Evolutionary conservation across 257 asterid species (phyloP).

Genomic region (Capsicum baccatum): DNA sequence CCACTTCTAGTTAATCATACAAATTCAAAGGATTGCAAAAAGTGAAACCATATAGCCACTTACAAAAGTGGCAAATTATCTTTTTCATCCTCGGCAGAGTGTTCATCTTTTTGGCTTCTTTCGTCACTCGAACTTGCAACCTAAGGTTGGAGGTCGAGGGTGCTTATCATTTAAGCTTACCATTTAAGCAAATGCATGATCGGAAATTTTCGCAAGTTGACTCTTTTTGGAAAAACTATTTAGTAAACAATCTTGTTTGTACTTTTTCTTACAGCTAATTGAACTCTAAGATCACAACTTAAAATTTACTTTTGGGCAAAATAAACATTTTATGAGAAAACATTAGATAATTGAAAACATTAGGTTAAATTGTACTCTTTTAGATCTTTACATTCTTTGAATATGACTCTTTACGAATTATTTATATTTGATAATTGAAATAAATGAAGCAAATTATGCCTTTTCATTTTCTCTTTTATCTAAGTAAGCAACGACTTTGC

Average conservation of each 20-base stretch:
- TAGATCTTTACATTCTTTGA: too few relatives aligned
- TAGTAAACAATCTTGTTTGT: background rate
- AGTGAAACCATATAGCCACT: background rate
- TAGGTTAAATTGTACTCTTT: too few relatives aligned
- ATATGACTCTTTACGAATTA: too few relatives aligned
- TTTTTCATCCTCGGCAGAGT: too few relatives aligned
- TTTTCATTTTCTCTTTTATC: too few relatives aligned
- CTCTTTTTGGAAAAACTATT: background rate
- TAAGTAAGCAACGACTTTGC: too few relatives aligned
- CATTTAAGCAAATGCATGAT: background rate
- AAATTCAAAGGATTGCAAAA: conserved; percentile 3
- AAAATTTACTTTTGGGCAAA: too few relatives aligned
- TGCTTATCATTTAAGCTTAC: background rate
- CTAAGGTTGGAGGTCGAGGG: background rate
- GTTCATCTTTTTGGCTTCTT: background rate
- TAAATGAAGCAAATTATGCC: too few relatives aligned
- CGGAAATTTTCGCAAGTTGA: accelerated
- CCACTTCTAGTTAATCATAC: background rate
- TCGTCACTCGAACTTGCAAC: background rate
- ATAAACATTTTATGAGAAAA: background rate
- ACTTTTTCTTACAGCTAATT: background rate
- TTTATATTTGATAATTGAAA: too few relatives aligned
- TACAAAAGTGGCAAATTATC: background rate
- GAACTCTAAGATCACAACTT: too few relatives aligned
- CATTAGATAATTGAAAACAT: background rate